Evolutionary conservation across 371 early-diverging fungal genomes (phyloP), one percentile per base, ranked within the genome.

Genomic region (Syncephalastrum racemosum): DNA sequence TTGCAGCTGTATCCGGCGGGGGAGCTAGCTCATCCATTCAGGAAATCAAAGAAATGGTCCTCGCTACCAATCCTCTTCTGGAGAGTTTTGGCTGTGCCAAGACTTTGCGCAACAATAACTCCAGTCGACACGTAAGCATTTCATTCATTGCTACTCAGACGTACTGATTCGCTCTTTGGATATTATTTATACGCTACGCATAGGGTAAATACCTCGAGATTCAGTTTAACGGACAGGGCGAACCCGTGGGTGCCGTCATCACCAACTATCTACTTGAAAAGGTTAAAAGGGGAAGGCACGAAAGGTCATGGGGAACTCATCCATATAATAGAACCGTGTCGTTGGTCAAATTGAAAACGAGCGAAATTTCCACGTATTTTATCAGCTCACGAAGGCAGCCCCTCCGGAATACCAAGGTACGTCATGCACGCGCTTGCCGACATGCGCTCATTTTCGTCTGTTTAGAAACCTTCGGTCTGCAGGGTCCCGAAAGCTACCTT

Each of bases 41-140:
- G 56, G 89, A 93, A 62, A 90, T 96, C 64, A 98, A 96, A 72
- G 88, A 90, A 55, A 96, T 97, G 88, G 97, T 98, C 49, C 78
- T 97, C 57, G 96, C 93, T 19, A 95, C 97, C 4, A 98, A 98
- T 74, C 97, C 98, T 16, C 77, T 99, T 41, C 78, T 99, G 20
- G 99, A 99, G 77, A 92, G 96, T 54, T 99, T 99, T 83, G 99
- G 99, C 49, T 99, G 99, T 78, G 99, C 99, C 44, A 98, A 99
- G 71, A 99, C 99, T 2, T 70, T 97, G 57, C 85, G 97, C 63
- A 99, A 99, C 80, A 95, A 99, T 76, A 99, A 99, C 76, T 96
- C 97, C 2, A 91, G 92, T 84, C 90, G 99, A 20, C 99, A 98
- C 72, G 97, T 92, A 81, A 64, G 85, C 63, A 39, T 10, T 31